Conservation (phyloP, 2,329 filamentous ascomycete genomes). For the Sarocladium oryzae region DNA sequence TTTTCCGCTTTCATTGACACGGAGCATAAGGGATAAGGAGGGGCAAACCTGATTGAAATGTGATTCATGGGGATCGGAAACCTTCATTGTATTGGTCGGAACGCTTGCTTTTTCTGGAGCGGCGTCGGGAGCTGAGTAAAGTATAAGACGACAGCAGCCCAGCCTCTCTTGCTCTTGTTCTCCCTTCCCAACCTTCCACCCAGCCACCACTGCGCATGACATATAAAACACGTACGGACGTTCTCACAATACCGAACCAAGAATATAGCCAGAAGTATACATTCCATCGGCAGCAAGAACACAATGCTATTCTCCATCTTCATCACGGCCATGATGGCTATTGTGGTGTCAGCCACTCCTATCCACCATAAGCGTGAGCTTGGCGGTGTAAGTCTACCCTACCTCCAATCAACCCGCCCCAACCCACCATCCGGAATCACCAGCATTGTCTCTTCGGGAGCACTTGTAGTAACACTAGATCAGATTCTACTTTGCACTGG, state of each 20-base stretch:
- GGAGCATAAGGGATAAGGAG: too few relatives aligned
- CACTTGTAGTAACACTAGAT: neutral
- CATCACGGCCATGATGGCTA: slow-evolving; percentile 15
- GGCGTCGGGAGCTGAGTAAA: neutral
- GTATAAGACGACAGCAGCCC: slow-evolving; percentile 1
- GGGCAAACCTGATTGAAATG: neutral
- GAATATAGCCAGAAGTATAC: neutral
- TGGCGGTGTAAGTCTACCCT: slow-evolving; percentile 38
- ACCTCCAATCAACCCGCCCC: neutral
- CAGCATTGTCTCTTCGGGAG: too few relatives aligned
- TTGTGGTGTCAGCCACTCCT: slow-evolving; percentile 21
- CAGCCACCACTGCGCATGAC: neutral
- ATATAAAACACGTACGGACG: too few relatives aligned
- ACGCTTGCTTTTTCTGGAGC: neutral
- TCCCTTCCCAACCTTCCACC: slow-evolving; percentile 9
- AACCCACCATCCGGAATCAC: too few relatives aligned
- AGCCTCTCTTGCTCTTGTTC: slow-evolving; percentile 11
- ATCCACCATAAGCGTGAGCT: slow-evolving; percentile 32
- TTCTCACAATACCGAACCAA: too few relatives aligned
- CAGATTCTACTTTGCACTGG: slow-evolving; percentile 46
- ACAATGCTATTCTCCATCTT: slow-evolving; percentile 25
- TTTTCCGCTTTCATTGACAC: too few relatives aligned
- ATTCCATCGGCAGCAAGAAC: neutral
- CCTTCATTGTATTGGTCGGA: neutral
- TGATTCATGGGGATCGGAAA: neutral